These are phyloP conservation scores for Neurospora sp. DNA, from an alignment of 495 filamentous ascomycete species.

Conservation along the genomic window DNA sequence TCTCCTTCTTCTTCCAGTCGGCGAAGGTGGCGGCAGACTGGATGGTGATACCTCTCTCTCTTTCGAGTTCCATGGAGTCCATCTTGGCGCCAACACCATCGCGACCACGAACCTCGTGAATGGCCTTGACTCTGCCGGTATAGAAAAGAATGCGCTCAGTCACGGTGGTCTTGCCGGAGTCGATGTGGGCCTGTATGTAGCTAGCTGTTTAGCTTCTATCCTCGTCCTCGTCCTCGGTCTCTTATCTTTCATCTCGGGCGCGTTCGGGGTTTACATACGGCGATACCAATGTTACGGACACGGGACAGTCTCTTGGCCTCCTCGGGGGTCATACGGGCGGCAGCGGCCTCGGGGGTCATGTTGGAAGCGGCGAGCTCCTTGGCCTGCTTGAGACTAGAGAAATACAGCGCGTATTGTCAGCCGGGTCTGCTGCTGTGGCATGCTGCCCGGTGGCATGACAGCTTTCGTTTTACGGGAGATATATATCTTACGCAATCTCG, in stretches of 20 bases:
- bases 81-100: conserved; percentile 98
- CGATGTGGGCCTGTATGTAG: conserved; percentile 75
- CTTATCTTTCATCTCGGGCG: not conserved
- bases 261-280: conserved; percentile 44
- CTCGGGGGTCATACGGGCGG: conserved; percentile 56
- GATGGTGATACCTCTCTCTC: conserved; percentile 98
- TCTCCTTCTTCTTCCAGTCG: conserved; percentile 80
- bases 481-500: conserved; percentile 24
- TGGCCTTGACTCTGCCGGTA: conserved; percentile 90
- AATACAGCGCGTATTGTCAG: not conserved
- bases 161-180: conserved; percentile 95
- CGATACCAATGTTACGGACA: conserved; percentile 97
- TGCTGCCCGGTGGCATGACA: not conserved
- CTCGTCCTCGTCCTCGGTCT: not conserved
- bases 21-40: conserved; percentile 97
- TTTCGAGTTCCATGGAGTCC: conserved; percentile 98
- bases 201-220: conserved; percentile 16
- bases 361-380: conserved; percentile 32
- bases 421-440: not conserved
- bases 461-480: not conserved
- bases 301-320: conserved; percentile 67
- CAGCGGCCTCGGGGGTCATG: conserved; percentile 35
- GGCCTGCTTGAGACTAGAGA: conserved; percentile 31
- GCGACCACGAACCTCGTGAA: conserved; percentile 94
- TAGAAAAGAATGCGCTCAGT: conserved; percentile 98